These are phyloP conservation scores for Reticulascus tulasneorum DNA, from an alignment of 2,329 filamentous ascomycete species.

Conservation along the genomic window DNA sequence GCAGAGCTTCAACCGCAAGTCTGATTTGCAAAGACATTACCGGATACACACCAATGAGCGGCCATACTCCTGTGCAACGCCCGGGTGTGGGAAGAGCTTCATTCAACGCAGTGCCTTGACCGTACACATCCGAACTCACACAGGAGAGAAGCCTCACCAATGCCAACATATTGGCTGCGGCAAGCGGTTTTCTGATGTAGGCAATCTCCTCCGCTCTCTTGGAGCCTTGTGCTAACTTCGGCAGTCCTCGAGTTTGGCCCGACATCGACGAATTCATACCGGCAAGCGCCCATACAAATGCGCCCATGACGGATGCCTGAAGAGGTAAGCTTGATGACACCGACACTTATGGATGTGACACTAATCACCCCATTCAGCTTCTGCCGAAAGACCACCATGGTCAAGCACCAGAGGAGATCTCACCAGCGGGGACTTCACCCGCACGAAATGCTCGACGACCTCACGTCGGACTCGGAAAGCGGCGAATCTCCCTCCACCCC, in stretches of 20 bases:
- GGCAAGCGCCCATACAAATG: constrained; percentile 65
- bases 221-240: constrained; percentile 24
- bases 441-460: constrained; percentile 50
- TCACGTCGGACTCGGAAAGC: constrained; percentile 52
- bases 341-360: constrained; percentile 1
- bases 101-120: constrained; percentile 68
- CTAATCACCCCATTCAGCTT: constrained; percentile 44
- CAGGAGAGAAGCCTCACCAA: constrained; percentile 67
- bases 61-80: constrained; percentile 58
- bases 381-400: constrained; percentile 69
- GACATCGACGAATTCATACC: constrained; percentile 63
- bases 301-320: constrained; percentile 56
- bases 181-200: constrained; percentile 67
- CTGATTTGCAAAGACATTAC: constrained; percentile 66
- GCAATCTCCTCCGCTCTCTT: constrained; percentile 21
- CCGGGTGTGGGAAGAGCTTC: constrained; percentile 65
- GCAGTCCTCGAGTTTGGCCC: constrained; percentile 61
- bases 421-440: constrained; percentile 56
- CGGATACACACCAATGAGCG: constrained; percentile 70
- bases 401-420: constrained; percentile 61
- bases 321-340: constrained; percentile 42
- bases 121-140: constrained; percentile 67
- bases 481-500: constrained; percentile 59
- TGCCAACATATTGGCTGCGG: constrained; percentile 63
- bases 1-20: constrained; percentile 72